These are phyloP conservation scores for Kandelia obovata DNA, from an alignment of 345 rosid genomes.

Conservation along the genomic window DNA sequence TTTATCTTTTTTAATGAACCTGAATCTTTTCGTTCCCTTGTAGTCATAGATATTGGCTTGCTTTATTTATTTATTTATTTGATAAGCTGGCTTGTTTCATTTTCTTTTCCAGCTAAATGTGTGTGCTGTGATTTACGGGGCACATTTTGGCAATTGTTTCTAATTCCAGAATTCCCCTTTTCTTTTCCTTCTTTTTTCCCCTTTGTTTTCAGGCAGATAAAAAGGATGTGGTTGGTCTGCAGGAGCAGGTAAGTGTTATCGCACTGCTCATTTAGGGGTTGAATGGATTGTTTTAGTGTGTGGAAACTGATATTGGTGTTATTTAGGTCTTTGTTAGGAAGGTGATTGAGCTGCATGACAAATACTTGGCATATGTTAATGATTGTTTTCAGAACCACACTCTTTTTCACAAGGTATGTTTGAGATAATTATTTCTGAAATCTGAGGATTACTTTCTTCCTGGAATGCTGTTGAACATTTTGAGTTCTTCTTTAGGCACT, in stretches of 20 bases:
- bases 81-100: neutral
- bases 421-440: neutral
- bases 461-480: neutral
- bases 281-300: neutral
- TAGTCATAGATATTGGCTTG: neutral
- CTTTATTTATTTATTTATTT: neutral
- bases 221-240: constrained; percentile 24
- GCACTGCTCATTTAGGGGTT: neutral
- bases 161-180: neutral
- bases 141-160: neutral
- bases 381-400: constrained; percentile 36
- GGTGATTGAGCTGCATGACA: constrained; percentile 44
- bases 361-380: constrained; percentile 28
- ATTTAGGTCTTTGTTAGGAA: constrained; percentile 33
- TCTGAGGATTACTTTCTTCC: neutral
- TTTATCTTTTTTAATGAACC: too few species aligned
- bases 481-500: constrained; percentile 23
- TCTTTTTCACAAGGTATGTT: constrained; percentile 37
- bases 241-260: constrained; percentile 23
- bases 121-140: neutral
- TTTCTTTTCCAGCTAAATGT: neutral
- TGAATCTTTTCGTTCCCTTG: too few species aligned
- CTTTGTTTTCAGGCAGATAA: constrained; percentile 19
- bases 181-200: neutral
- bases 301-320: constrained; percentile 9